A percentile compares a stretch with the other conserved stretches of the same genome.
phyloP scores from a whole-genome alignment of 1,284 basidiomycete genomes.

The Hymenochaete sp. region DNA sequence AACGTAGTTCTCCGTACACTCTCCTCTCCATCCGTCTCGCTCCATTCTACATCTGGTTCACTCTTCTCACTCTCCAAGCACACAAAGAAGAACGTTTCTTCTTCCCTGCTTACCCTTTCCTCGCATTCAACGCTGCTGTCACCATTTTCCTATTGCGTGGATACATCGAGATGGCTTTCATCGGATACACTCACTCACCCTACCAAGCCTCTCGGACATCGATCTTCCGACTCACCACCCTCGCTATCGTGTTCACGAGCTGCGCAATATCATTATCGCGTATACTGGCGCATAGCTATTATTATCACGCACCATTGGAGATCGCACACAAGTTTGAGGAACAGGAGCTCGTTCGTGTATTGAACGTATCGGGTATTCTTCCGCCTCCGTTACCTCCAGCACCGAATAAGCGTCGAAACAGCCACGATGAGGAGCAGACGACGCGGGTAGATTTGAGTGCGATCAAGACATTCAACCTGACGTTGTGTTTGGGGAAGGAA shows the following conservation, averaged over 20 bases:
- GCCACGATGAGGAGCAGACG: conserved; percentile 47
- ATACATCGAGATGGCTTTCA: conserved; percentile 74
- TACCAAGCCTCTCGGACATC: conserved; percentile 77
- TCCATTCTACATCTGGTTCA: conserved; percentile 87
- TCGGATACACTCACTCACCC: conserved; percentile 70
- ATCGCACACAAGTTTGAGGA: conserved; percentile 68
- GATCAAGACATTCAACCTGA: conserved; percentile 63
- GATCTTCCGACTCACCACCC: conserved; percentile 72
- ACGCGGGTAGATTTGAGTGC: conserved; percentile 63
- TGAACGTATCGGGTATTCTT: conserved; percentile 64
- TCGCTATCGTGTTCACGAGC: conserved; percentile 57
- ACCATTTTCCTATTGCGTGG: conserved; percentile 75
- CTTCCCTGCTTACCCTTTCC: conserved; percentile 87
- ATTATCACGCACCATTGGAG: conserved; percentile 87
- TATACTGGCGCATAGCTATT: conserved; percentile 73
- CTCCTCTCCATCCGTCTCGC: conserved; percentile 68
- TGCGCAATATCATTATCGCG: conserved; percentile 70
- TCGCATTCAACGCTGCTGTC: conserved; percentile 93
- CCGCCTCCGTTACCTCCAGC: conserved; percentile 34
- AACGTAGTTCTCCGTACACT: conserved; percentile 66
- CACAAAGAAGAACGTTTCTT: conserved; percentile 99
- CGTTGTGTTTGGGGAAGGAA: conserved; percentile 88
- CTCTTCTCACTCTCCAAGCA: conserved; percentile 69
- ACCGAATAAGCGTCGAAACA: conserved; percentile 25
- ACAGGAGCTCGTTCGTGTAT: conserved; percentile 71